Evolutionary conservation across 768 basidiomycete species (phyloP), one percentile per base, ranked within the genome.

Genomic region (Boletus pseudo-olivaceus): DNA sequence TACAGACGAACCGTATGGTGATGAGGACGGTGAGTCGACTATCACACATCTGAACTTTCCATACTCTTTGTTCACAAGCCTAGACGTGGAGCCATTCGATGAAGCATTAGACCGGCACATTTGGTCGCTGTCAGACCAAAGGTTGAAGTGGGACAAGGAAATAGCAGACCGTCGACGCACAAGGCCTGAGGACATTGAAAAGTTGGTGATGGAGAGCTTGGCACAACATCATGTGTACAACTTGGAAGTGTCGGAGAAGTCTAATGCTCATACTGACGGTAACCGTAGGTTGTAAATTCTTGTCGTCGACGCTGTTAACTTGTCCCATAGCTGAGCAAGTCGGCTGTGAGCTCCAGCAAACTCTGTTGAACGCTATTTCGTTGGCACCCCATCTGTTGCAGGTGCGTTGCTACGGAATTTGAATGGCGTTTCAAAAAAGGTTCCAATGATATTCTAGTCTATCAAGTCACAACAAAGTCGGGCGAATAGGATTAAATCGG

Each of bases 21-120:
- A 78, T 46, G 81, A 80, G 55, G 77, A 80, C 61, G 81, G 86
- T 82, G 47, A 49, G 71, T 46, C 1, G n/a, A 35, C 32, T 27
- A 40, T 10, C 47, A 47, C 23, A 56, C 51, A 45, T 39, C 3
- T 41, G 17, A 43, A 45, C 11, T 47, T 34, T 42, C 27, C 33
- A 10, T 42, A 9, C 20, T 11, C 23, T 32, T 32, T 38, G 20
- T 26, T 62, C 15, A 63, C 30, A 26, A 26, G 15, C 17, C n/a
- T 57, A 87, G 84, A 84, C 41, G 82, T 83, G 60, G 90, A 93
- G 63, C 79, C 83, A 3, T 96, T 93, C 67, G 91, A 96, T 63
- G 92, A 96, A 69, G 83, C 82, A 2, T 80, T 96, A 32, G 93
- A 95, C 66, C 75, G 89, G 47, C 81, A 82, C 42, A 87, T 94